Conservation (phyloP, 352 stramenopile genomes). For the Phytopythium aichiense region DNA sequence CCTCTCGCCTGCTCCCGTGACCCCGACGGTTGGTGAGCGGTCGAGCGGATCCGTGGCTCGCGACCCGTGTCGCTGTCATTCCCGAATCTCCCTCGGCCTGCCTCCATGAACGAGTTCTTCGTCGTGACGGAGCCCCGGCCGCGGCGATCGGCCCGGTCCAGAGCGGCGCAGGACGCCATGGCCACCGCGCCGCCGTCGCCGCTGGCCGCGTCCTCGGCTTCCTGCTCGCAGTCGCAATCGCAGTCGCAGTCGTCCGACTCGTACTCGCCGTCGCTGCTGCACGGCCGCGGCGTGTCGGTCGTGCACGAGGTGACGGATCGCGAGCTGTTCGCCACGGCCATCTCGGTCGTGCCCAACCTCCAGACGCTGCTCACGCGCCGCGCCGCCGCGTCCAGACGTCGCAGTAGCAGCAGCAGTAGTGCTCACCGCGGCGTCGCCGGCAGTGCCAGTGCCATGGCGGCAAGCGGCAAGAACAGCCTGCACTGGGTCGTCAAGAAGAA, state of each 20-base stretch:
- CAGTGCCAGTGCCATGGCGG: background rate
- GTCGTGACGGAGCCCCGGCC: constrained; percentile 1
- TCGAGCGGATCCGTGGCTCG: background rate
- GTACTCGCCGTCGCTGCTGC: background rate
- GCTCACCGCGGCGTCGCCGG: background rate
- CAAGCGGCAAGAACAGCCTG: constrained; percentile 1
- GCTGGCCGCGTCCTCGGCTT: background rate
- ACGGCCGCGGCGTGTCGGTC: constrained; percentile 4
- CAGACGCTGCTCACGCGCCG: constrained; percentile 23
- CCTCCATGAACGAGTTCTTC: constrained; percentile 6
- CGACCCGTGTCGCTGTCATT: constrained; percentile 1
- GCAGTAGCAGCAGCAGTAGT: constrained; percentile 1
- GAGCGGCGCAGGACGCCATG: background rate
- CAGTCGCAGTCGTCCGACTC: constrained; percentile 2
- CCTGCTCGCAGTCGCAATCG: background rate
- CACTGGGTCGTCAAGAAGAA: constrained; percentile 39
- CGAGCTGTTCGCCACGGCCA: constrained; percentile 29
- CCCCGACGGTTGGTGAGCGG: background rate
- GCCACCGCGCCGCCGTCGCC: background rate
- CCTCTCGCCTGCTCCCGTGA: background rate
- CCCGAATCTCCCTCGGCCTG: background rate
- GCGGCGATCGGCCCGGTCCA: background rate
- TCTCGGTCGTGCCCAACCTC: constrained; percentile 33
- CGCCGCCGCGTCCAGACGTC: background rate
- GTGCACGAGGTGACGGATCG: constrained; percentile 20